Evolutionary conservation across 352 stramenopile species (phyloP), one percentile per base, ranked within the genome.

Genomic region (Pythium chondricola): DNA sequence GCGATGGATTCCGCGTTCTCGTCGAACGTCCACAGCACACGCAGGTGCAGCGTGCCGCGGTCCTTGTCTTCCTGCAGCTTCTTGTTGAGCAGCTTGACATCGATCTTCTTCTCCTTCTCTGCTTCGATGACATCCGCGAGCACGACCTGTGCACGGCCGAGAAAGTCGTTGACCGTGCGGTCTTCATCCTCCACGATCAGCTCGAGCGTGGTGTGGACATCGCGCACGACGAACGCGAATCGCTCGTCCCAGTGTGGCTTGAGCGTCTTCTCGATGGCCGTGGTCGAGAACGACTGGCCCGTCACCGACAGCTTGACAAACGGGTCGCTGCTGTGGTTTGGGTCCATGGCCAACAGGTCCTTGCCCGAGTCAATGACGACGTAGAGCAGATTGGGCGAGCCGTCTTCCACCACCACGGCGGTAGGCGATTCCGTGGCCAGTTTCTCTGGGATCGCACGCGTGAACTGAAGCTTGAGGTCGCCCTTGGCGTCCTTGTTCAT

Each of bases 261-360:
- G 41, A 89, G 65, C 40, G 75, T 85, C 62, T 89, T 83, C 54
- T 71, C 61, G 14, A 83, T 62, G n/a, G 67, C 83, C 18, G 65
- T 58, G 14, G 78, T 85, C 50, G 72, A 72, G 32, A 85, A 73
- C 52, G 75, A 67, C 59, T 93, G 87, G 16, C 84, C 79, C 20
- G 63, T 78, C 67, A 75, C 65, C 59, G 63, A 74, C 26, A 94
- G 58, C 47, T 90, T 89, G 26, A 95, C 83, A 24, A 95, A 70
- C 38, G 89, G 89, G 53, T 97, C 89, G 56, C 77, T 92, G 39
- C 58, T 74, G 20, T 84, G 71, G 50, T 86, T 69, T 43, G 58
- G 52, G 62, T 94, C 82, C 75, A 95, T 93, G 9, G 79, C 62
- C 40, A 95, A 66, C 22, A 96, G 62, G 27, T 88, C 79, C 36